These are phyloP conservation scores for Globisporangium spinosum DNA, from an alignment of 352 stramenopile genomes.

Conservation along the genomic window DNA sequence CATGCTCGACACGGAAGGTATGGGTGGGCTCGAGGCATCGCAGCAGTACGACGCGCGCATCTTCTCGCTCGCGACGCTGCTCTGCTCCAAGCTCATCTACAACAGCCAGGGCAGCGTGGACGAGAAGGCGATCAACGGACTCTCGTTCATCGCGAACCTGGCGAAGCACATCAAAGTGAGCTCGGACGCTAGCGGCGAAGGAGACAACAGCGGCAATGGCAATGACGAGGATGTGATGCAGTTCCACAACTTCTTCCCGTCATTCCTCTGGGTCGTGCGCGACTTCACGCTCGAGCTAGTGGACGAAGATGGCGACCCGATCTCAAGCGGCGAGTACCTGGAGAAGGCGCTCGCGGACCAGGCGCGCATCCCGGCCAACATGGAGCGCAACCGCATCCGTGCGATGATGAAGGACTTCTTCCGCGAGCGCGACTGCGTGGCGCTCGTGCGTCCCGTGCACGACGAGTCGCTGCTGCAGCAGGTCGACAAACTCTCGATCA, in stretches of 20 bases:
- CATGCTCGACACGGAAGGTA: slow-evolving; percentile 86
- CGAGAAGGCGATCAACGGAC: slow-evolving; percentile 76
- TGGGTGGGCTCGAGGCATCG: slow-evolving; percentile 79
- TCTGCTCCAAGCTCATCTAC: slow-evolving; percentile 88
- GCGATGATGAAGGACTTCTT: slow-evolving; percentile 87
- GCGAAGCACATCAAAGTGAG: slow-evolving; percentile 83
- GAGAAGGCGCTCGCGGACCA: slow-evolving; percentile 74
- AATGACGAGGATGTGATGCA: slow-evolving; percentile 63
- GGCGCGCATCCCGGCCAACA: slow-evolving; percentile 58
- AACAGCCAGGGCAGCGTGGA: slow-evolving; percentile 86
- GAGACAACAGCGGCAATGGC: slow-evolving; percentile 9
- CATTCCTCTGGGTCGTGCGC: slow-evolving; percentile 86
- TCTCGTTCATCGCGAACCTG: slow-evolving; percentile 88
- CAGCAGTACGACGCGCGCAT: slow-evolving; percentile 87
- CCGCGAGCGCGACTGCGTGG: slow-evolving; percentile 71
- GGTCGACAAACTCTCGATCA: slow-evolving; percentile 62
- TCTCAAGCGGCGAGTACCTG: slow-evolving; percentile 79
- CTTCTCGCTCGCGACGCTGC: slow-evolving; percentile 80
- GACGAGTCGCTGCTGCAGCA: slow-evolving; percentile 77
- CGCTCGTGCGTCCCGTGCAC: slow-evolving; percentile 78
- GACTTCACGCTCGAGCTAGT: slow-evolving; percentile 87
- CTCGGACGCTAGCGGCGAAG: slow-evolving; percentile 27
- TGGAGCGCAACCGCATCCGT: slow-evolving; percentile 76
- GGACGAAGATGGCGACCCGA: slow-evolving; percentile 78
- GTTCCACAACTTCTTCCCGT: slow-evolving; percentile 85